Conservation (phyloP, 176 grass and related monocot species). For the Musa troglodytarum region DNA sequence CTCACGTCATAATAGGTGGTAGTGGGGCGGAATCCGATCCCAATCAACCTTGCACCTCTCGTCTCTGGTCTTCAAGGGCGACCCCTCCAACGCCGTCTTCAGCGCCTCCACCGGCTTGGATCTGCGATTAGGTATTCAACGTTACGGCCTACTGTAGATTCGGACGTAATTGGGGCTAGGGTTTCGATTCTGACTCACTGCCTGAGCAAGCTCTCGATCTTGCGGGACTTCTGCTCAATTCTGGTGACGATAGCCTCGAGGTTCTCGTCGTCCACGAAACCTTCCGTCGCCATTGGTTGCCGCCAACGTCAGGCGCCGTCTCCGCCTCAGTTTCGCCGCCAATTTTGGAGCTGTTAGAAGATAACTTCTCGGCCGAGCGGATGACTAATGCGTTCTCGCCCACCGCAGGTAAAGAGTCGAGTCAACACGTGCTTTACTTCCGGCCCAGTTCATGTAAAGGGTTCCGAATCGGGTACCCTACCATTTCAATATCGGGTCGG, state of each 20-base stretch:
- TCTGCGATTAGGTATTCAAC: slow-evolving; percentile 28
- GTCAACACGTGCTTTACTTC: too few relatives aligned
- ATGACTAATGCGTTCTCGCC: too few relatives aligned
- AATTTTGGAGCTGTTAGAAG: too few relatives aligned
- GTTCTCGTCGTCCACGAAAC: slow-evolving; percentile 65
- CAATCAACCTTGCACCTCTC: slow-evolving; percentile 81
- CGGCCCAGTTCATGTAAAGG: too few relatives aligned
- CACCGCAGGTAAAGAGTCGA: too few relatives aligned
- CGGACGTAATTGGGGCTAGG: neutral
- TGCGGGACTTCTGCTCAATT: slow-evolving; percentile 95
- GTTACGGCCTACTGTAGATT: neutral
- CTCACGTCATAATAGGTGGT: neutral
- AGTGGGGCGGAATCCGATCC: neutral
- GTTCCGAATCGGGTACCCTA: too few relatives aligned
- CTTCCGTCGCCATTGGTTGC: slow-evolving; percentile 26
- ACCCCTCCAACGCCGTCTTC: slow-evolving; percentile 86
- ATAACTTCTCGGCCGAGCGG: too few relatives aligned
- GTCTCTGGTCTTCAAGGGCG: slow-evolving; percentile 83
- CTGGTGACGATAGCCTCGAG: slow-evolving; percentile 75
- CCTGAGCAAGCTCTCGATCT: slow-evolving; percentile 96
- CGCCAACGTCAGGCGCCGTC: neutral
- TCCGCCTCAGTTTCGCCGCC: too few relatives aligned
- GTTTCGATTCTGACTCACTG: slow-evolving; percentile 32
- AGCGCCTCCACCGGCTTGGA: slow-evolving; percentile 88
- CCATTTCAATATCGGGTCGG: too few relatives aligned